Evolutionary conservation across 805 yeast genomes (phyloP).

Genomic region (Phaffomyces antillensis): DNA sequence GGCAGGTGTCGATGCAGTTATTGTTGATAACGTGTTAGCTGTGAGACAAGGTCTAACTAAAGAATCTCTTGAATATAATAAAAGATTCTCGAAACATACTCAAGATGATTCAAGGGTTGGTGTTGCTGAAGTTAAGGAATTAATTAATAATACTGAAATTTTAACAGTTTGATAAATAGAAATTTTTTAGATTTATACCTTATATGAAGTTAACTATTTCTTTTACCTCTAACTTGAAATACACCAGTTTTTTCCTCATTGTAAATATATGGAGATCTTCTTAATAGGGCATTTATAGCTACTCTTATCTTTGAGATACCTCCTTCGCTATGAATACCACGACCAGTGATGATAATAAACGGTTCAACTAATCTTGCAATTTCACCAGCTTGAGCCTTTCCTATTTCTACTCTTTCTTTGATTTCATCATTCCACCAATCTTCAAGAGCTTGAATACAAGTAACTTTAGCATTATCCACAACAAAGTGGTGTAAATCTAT

Average conservation of each 20-base stretch:
- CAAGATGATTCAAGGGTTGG: not conserved
- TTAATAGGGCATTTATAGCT: conserved; percentile 35
- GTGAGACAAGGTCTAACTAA: conserved; percentile 73
- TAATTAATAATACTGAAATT: conserved; percentile 1
- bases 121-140: conserved; percentile 1
- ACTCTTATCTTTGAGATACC: conserved; percentile 45
- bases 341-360: conserved; percentile 51
- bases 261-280: conserved; percentile 31
- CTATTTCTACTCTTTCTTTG: conserved; percentile 32
- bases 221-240: conserved; percentile 38
- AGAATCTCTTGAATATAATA: conserved; percentile 9
- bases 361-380: conserved; percentile 36
- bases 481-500: conserved; percentile 54
- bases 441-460: conserved; percentile 29
- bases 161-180: not conserved
- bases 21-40: conserved; percentile 89
- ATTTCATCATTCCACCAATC: conserved; percentile 64
- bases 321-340: conserved; percentile 61
- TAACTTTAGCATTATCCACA: conserved; percentile 39
- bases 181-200: not conserved
- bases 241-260: conserved; percentile 45
- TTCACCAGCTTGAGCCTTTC: conserved; percentile 29
- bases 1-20: conserved; percentile 98
- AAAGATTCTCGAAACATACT: not conserved
- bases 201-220: not conserved